Conservation (phyloP, 345 rosid genomes). For the Salix purpurea region DNA sequence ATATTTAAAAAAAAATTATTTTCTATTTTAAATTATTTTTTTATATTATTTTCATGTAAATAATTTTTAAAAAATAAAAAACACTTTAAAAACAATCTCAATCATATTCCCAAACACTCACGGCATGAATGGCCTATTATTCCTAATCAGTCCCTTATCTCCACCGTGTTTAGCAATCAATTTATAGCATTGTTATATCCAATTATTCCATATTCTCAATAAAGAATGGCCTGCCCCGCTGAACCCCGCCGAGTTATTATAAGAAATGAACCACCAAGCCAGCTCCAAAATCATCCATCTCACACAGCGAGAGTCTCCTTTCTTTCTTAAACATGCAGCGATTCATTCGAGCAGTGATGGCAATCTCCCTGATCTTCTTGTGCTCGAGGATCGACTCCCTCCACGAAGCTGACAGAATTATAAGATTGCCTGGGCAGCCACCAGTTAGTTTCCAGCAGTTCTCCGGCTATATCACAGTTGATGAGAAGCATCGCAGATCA, state of each 20-base stretch:
- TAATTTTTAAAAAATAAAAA: no score
- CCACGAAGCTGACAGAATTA: neutral
- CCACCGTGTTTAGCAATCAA: no score
- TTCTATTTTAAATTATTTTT: no score
- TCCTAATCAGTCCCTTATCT: no score
- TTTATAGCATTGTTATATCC: no score
- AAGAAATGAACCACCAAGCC: neutral
- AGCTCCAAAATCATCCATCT: neutral
- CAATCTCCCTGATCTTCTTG: neutral
- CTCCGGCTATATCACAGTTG: conserved; percentile 8
- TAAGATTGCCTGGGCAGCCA: conserved; percentile 12
- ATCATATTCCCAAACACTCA: no score
- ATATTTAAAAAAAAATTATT: no score
- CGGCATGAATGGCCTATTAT: no score
- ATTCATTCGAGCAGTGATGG: neutral
- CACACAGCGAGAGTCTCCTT: neutral
- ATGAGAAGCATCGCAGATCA: conserved; percentile 5
- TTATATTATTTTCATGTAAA: no score
- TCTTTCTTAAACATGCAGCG: neutral
- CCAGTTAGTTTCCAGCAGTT: conserved; percentile 8
- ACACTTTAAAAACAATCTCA: no score
- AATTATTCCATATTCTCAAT: no score
- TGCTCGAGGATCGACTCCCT: neutral
- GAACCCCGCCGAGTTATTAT: neutral
- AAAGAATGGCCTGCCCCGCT: neutral